phyloP scores from a whole-genome alignment of 495 filamentous ascomycete genomes.

The Neurospora cerealis region DNA sequence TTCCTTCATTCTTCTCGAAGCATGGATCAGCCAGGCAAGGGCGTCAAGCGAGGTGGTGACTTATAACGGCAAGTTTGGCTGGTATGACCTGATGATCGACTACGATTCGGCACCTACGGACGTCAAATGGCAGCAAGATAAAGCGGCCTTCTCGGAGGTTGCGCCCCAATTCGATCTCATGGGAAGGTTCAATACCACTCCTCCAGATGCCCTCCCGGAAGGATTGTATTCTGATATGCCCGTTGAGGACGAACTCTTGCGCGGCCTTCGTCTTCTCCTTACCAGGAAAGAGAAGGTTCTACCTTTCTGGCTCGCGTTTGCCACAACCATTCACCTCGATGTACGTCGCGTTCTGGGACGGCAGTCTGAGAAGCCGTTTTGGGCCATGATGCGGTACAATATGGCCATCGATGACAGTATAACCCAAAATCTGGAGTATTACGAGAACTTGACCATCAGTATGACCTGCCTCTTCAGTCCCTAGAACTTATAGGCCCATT shows the following conservation, averaged over 20 bases:
- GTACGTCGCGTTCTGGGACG: not conserved
- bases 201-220: not conserved
- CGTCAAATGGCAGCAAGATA: not conserved
- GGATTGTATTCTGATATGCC: not conserved
- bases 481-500: not conserved
- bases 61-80: conserved; percentile 2
- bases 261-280: not conserved
- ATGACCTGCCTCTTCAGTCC: not conserved
- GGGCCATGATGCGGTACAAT: not conserved
- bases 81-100: not conserved
- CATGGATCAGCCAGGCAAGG: not conserved
- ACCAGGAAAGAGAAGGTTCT: not conserved
- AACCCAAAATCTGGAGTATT: not conserved
- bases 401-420: not conserved
- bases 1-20: not conserved
- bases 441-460: not conserved
- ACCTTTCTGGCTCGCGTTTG: not conserved
- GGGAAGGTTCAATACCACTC: not conserved
- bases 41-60: not conserved
- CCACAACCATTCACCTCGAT: not conserved
- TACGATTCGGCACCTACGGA: not conserved
- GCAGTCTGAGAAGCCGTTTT: not conserved
- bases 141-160: not conserved
- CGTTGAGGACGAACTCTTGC: not conserved
- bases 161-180: not conserved